Evolutionary conservation across 1,284 basidiomycete species (phyloP), one percentile per base, ranked within the genome.

Genomic region (Grifola frondosa): DNA sequence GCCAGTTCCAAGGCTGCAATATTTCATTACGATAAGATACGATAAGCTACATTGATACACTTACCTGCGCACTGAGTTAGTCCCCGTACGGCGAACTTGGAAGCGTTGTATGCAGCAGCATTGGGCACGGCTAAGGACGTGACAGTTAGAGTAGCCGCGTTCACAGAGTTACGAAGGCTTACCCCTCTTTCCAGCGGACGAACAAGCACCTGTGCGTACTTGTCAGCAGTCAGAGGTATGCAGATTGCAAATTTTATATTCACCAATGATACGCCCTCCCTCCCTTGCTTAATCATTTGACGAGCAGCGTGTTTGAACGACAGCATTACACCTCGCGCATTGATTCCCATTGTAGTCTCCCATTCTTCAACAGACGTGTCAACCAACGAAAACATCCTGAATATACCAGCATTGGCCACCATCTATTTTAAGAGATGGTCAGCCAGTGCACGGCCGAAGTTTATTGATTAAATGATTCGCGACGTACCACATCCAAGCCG

Each of bases 51-150:
- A 22, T 2, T 6, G 17, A 22, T 11, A 8, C 17, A 40, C 53
- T 13, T 36, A 61, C 60, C 51, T 22, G 58, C 59, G n/a, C 52
- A 40, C 42, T 68, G 65, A 21, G 64, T 65, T n/a, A 67, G 34
- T 1, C 61, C 62, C 17, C 64, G 49, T 8, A 66, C 58, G 12
- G 64, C 66, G 35, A 64, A 66, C 43, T 68, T 69, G 5, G 61
- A 62, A 4, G 48, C 48, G 42, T 52, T 48, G 38, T 62, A 63
- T 1, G 53, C 52, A 2, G 48, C 32, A 11, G 42, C 26, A 17
- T 44, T 43, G 6, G 32, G 19, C 10, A 54, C 26, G 4, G 53
- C 57, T 61, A 16, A n/a, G 12, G 10, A 5, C 15, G 4, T 9
- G 7, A 26, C 2, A 15, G 28, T 44, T 19, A 2, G 5, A 17